phyloP scores from a whole-genome alignment of 768 basidiomycete genomes.

The Thelephora ganbajun region DNA sequence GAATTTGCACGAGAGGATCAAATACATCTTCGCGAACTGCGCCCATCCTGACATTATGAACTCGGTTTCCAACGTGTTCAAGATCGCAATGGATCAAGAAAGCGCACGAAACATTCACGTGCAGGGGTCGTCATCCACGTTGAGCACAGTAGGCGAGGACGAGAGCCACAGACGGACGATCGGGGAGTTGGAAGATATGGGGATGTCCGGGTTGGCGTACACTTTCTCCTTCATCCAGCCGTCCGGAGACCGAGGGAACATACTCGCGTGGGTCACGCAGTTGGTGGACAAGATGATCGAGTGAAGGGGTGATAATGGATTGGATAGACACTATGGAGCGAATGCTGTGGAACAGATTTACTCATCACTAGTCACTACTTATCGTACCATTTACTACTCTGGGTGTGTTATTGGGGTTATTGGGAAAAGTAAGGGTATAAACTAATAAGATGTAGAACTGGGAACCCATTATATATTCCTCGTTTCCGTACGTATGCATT shows the following conservation, averaged over 20 bases:
- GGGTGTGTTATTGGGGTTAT: too few relatives aligned
- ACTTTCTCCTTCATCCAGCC: conserved; percentile 58
- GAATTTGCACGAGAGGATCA: conserved; percentile 59
- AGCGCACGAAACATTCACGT: conserved; percentile 24
- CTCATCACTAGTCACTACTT: too few relatives aligned
- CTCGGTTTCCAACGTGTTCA: conserved; percentile 64
- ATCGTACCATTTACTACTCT: too few relatives aligned
- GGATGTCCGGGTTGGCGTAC: conserved; percentile 64
- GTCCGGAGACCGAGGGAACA: conserved; percentile 26
- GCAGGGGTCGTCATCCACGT: conserved; percentile 47
- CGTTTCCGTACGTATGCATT: too few relatives aligned
- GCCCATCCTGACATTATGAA: conserved; percentile 60
- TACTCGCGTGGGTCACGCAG: conserved; percentile 67
- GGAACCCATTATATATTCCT: too few relatives aligned
- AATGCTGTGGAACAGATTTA: too few relatives aligned
- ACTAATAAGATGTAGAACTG: too few relatives aligned
- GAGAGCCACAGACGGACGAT: conserved; percentile 30
- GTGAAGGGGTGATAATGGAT: conserved; percentile 8
- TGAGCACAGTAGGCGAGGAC: conserved; percentile 48
- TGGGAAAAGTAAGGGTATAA: too few relatives aligned
- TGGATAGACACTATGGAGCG: too few relatives aligned
- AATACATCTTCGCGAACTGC: conserved; percentile 55
- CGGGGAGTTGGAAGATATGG: conserved; percentile 50
- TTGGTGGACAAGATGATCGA: conserved; percentile 38
- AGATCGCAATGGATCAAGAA: conserved; percentile 44